Evolutionary conservation across 129 eudicot genomes (phyloP), one percentile per base, ranked within the genome.

Genomic region (Solidago caesia): DNA sequence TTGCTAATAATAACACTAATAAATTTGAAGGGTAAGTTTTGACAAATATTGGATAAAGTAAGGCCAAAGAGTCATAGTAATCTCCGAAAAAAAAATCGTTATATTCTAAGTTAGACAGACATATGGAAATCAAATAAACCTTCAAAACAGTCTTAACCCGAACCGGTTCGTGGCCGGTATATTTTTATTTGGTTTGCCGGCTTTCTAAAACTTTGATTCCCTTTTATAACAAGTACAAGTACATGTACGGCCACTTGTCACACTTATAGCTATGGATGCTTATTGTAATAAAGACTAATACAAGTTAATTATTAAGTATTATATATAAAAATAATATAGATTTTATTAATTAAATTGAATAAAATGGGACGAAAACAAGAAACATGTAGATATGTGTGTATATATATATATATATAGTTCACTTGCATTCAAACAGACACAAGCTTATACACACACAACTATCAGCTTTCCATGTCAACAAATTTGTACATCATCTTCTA

Each of bases 161-260:
- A 77, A 47, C 80, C 77, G 73, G 71, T 67, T 44, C 8, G 39
- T 26, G 44, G 61, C 71, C 56, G 82, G 67, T 71, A 0, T 52
- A 0, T 33, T 33, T 51, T 13, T 72, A 59, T 64, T 72, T 46
- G 8, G 41, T 21, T 56, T 49, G 80, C 86, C 86, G 83, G 83
- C 86, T 64, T 66, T 43, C 25, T 4, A 53, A 9, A 63, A 64
- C 8, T 62, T 43, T 8, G n/a, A 44, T 43, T 67, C 14, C 60
- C 29, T 45, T 27, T 70, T 70, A 29, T 11, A 81, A 46, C 5
- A 63, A 63, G 68, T 12, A 55, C 47, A 64, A 57, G 79, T 71
- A 76, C 85, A 73, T 76, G 84, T 75, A 80, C 80, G 83, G 81
- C 85, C 81, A 81, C 47, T 52, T 81, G 77, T 75, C 80, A 26